Evolutionary conservation across 176 grass and related monocot genomes (phyloP), one percentile per base, ranked within the genome.

Genomic region (Ampelocalamus luodianensis): DNA sequence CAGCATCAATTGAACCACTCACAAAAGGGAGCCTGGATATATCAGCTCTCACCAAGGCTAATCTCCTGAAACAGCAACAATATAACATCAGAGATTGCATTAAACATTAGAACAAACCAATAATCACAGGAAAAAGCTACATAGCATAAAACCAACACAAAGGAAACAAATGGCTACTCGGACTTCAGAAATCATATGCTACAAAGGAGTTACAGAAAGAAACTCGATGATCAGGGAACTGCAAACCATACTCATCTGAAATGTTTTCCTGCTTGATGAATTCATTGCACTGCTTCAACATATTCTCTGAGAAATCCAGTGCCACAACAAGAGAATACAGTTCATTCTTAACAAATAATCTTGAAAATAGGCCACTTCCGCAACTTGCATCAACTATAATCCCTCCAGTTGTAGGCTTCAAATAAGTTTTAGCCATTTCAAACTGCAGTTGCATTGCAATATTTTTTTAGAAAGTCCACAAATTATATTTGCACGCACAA

Each of bases 281-380:
- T 78, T 98, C 83, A 24, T 84, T 77, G 76, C 93, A 98, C 68
- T 98, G 96, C 48, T 72, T 90, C 79, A 98, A 81, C 96, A 98
- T 98, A 85, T 95, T 95, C 86, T 98, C 93, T 68, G 96, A 98
- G 77, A 95, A 98, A 85, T 95, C 96, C 29, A 98, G 83, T 50
- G 91, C 89, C 44, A 95, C 65, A 59, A 98, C 96, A 87, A 88
- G 83, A 80, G 87, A 95, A 90, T 93, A 98, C 61, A 95, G 54
- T 73, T 45, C 66, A 17, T 91, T 93, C 61, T 89, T 92, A 84
- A 84, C 77, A 93, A 98, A 98, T 54, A 92, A 73, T 83, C 96
- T 95, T 49, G 96, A 98, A 84, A 98, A 98, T 60, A 98, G 65
- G 24, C 96, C 96, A 87, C 96, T 98, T 32, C 93, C 93, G 75